Conservation (phyloP, 306 rosid genomes). For the Mimosa bimucronata region DNA sequence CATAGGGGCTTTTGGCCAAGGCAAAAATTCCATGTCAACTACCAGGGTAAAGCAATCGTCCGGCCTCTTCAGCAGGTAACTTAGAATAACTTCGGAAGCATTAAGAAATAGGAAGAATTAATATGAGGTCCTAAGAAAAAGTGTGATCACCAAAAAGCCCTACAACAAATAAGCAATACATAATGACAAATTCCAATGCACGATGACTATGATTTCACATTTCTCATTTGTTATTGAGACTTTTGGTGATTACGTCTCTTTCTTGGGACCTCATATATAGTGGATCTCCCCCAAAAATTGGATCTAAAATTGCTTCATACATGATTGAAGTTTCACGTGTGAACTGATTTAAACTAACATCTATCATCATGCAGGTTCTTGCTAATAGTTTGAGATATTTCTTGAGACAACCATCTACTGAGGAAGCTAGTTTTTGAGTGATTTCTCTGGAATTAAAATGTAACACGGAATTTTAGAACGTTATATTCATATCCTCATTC, state of each 20-base stretch:
- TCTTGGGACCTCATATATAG: no score
- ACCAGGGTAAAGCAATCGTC: constrained; percentile 66
- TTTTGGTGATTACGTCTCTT: no score
- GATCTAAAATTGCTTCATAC: constrained; percentile 9
- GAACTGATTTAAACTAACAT: constrained; percentile 34
- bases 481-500: neutral
- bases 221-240: no score
- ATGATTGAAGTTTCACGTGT: neutral
- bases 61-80: constrained; percentile 87
- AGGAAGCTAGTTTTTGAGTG: neutral
- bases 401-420: neutral
- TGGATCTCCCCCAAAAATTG: neutral
- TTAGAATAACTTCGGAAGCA: constrained; percentile 5
- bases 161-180: no score
- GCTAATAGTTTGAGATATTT: neutral
- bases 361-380: constrained; percentile 59
- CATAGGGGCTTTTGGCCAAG: constrained; percentile 87
- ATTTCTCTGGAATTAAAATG: no score
- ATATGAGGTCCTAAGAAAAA: no score
- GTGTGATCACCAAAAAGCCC: no score
- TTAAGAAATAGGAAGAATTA: neutral
- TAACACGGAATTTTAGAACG: neutral
- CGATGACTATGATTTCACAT: no score
- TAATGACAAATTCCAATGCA: no score
- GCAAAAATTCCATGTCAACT: constrained; percentile 91